Evolutionary conservation across 331 rosid genomes (phyloP).

Genomic region (Phaseolus coccineus): DNA sequence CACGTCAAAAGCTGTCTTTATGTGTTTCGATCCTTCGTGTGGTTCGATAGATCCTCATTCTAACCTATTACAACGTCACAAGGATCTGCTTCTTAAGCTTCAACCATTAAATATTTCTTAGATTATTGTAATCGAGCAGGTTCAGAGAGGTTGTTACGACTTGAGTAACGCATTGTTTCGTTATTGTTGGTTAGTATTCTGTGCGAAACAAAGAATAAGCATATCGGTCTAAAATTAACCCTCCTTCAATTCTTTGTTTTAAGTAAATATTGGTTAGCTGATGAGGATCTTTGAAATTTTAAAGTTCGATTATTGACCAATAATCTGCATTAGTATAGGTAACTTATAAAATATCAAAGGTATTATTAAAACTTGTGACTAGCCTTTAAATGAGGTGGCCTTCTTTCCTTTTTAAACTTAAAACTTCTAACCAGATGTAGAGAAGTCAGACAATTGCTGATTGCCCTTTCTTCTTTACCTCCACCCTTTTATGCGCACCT

Average conservation of each 20-base stretch:
- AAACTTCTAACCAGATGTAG: not conserved
- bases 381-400: not conserved
- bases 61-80: not conserved
- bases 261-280: not conserved
- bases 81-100: not conserved
- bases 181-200: not conserved
- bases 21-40: not conserved
- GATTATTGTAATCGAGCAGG: not conserved
- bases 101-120: not conserved
- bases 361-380: not conserved
- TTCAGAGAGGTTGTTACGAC: not conserved
- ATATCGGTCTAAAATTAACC: not conserved
- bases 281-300: not conserved
- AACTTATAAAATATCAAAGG: not conserved
- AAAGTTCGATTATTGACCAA: not conserved
- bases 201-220: not conserved
- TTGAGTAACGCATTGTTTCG: not conserved
- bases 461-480: not conserved
- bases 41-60: not conserved
- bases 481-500: not conserved
- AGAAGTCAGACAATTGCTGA: not conserved
- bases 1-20: not conserved
- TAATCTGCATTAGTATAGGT: not conserved
- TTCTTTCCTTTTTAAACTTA: not conserved
- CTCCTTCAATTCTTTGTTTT: not conserved